phyloP scores from a whole-genome alignment of 1,284 basidiomycete species.

The Gomphus bonarii region DNA sequence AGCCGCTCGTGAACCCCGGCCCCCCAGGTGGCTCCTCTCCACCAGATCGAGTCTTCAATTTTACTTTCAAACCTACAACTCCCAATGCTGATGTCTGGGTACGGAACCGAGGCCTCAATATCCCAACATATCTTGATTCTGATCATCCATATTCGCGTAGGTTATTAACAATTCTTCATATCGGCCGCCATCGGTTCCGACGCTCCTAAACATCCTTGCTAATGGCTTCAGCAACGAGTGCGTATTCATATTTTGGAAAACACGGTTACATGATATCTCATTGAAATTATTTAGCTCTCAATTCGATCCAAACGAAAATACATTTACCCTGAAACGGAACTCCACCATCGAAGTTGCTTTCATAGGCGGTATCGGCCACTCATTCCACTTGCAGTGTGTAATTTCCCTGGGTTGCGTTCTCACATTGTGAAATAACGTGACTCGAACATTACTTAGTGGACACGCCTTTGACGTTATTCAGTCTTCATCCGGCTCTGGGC shows the following conservation, averaged over 20 bases:
- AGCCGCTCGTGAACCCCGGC: constrained; percentile 24
- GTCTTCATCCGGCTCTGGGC: not conserved
- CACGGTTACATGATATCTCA: constrained; percentile 15
- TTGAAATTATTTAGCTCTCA: not conserved
- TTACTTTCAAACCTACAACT: constrained; percentile 1
- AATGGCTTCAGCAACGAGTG: constrained; percentile 29
- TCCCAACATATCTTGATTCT: no score
- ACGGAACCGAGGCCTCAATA: no score
- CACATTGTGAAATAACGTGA: no score
- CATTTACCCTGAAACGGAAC: constrained; percentile 31
- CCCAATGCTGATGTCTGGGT: constrained; percentile 7
- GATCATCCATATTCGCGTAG: constrained; percentile 18
- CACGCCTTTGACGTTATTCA: constrained; percentile 12
- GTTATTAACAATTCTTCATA: constrained; percentile 32
- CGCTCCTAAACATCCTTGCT: constrained; percentile 42
- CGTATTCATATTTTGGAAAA: not conserved
- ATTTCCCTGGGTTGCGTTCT: no score
- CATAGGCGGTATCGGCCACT: constrained; percentile 21
- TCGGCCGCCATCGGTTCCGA: constrained; percentile 29
- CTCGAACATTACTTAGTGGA: constrained; percentile 2
- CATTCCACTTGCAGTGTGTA: constrained; percentile 13
- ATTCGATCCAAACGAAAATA: constrained; percentile 6
- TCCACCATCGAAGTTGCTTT: constrained; percentile 36
- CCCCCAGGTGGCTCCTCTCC: constrained; percentile 24
- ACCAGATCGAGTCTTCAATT: constrained; percentile 5